Percentiles rank a stretch among this genome's conserved stretches.
These are phyloP conservation scores for Quercus gilva DNA, from an alignment of 306 rosid genomes.

Conservation along the genomic window DNA sequence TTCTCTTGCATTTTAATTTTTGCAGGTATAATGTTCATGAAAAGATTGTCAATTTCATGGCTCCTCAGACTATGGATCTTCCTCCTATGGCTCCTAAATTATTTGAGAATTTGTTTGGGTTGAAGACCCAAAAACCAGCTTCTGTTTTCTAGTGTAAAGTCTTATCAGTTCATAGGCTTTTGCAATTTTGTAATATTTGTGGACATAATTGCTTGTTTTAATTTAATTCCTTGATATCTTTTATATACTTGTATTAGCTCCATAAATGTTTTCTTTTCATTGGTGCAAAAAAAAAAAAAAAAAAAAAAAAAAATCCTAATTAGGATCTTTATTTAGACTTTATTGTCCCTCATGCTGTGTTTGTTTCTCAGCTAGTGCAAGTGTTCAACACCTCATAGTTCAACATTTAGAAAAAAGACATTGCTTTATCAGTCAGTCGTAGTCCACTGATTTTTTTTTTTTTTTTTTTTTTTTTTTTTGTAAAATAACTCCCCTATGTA, in stretches of 20 bases:
- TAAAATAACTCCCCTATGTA: too few species aligned
- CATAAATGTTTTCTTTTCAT: too few species aligned
- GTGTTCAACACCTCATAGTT: too few species aligned
- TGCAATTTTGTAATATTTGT: slow-evolving; percentile 11
- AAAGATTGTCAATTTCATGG: slow-evolving; percentile 80
- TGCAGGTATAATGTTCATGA: slow-evolving; percentile 84
- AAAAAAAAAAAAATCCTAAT: too few species aligned
- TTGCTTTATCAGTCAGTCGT: too few species aligned
- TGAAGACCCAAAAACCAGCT: slow-evolving; percentile 45
- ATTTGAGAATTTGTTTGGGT: slow-evolving; percentile 68
- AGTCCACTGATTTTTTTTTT: too few species aligned
- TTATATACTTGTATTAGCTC: neutral
- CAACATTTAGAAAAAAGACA: too few species aligned
- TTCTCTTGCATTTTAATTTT: neutral
- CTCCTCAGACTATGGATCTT: slow-evolving; percentile 49
- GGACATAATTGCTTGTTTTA: neutral
- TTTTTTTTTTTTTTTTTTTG: too few species aligned
- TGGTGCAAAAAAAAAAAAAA: too few species aligned
- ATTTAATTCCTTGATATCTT: neutral
- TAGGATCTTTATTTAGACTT: too few species aligned
- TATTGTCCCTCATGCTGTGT: too few species aligned
- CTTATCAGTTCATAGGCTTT: neutral
- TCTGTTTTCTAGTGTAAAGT: slow-evolving; percentile 25
- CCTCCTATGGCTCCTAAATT: slow-evolving; percentile 60
- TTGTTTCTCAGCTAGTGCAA: too few species aligned